Evolutionary conservation across 495 filamentous ascomycete genomes (phyloP), one percentile per base, ranked within the genome.

Genomic region (Lepraria neglecta): DNA sequence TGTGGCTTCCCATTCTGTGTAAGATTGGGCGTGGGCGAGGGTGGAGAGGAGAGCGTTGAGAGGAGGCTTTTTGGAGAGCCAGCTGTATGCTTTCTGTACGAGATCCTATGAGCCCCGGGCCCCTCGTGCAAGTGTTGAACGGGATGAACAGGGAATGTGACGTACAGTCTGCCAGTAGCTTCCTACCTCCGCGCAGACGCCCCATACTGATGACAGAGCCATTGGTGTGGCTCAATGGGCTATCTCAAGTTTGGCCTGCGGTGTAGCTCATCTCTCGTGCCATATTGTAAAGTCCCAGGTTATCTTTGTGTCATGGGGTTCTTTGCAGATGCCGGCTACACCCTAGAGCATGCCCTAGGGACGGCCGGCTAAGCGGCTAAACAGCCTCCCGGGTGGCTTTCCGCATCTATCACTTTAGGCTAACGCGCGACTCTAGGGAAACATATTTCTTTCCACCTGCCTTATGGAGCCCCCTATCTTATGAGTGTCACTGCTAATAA

Each of bases 1-100:
- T 3, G 85, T 83, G 54, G 84, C 83, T 71, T 92, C 86, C 90
- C 91, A 97, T 67, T 92, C 86, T 65, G 92, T 89, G 60, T 84
- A 96, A 6, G 77, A 75, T 58, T 79, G 75, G 3, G 92, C 88
- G 51, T 81, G 80, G 50, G 74, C 77, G 21, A 96, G 76, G 17
- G 72, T 69, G 45, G 84, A 78, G 45, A 84, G 74, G 70, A 84
- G 79, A 35, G 77, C 67, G 45, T 85, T 76, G 15, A 77, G 72
- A 6, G 78, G 70, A 43, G 73, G 79, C 68, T 80, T 84, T 45
- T 73, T 72, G 33, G 68, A 78, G 73, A 81, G 82, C 77, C 84
- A 85, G 35, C 63, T 65, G 64, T 77, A 71, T 33, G 85, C 69
- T 72, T 78, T 81, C 85, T 87, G 42, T 35, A 14, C 2, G 7